phyloP scores from a whole-genome alignment of 2,329 filamentous ascomycete genomes.

The Phaeosphaeria sp. region DNA sequence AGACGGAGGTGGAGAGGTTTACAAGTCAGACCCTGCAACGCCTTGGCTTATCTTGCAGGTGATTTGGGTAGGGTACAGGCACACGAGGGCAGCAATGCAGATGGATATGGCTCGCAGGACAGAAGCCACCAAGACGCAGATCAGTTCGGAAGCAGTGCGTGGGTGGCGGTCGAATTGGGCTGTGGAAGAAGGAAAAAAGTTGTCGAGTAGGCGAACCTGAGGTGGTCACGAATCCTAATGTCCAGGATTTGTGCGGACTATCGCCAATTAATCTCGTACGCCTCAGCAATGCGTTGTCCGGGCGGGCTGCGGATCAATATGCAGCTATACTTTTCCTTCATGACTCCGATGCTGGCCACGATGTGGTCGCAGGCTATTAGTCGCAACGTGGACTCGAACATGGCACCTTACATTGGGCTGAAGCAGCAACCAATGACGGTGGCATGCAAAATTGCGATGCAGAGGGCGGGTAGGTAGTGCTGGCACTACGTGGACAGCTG shows the following conservation, averaged over 20 bases:
- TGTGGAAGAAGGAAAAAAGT: constrained; percentile 31
- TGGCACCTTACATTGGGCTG: constrained; percentile 46
- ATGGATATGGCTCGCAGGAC: constrained; percentile 41
- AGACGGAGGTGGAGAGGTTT: constrained; percentile 43
- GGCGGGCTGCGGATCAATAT: constrained; percentile 44
- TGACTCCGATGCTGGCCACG: constrained; percentile 35
- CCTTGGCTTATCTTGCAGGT: constrained; percentile 48
- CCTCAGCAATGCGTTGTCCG: constrained; percentile 45
- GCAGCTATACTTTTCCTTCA: constrained; percentile 40
- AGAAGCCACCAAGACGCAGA: constrained; percentile 44
- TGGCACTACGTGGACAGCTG: constrained; percentile 44
- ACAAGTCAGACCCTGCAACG: constrained; percentile 48
- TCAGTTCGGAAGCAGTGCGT: constrained; percentile 35
- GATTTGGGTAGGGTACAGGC: constrained; percentile 39
- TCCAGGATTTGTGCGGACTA: constrained; percentile 37
- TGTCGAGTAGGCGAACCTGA: constrained; percentile 40
- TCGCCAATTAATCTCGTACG: constrained; percentile 47
- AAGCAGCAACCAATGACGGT: constrained; percentile 38
- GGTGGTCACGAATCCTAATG: constrained; percentile 43
- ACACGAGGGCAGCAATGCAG: constrained; percentile 45
- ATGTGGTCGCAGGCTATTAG: constrained; percentile 48
- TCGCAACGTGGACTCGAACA: constrained; percentile 42
- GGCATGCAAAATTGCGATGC: constrained; percentile 40
- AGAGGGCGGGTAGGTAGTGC: constrained; percentile 40
- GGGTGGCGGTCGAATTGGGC: constrained; percentile 39